These are phyloP conservation scores for Penicillium subrubescens DNA, from an alignment of 495 filamentous ascomycete genomes.

Conservation along the genomic window DNA sequence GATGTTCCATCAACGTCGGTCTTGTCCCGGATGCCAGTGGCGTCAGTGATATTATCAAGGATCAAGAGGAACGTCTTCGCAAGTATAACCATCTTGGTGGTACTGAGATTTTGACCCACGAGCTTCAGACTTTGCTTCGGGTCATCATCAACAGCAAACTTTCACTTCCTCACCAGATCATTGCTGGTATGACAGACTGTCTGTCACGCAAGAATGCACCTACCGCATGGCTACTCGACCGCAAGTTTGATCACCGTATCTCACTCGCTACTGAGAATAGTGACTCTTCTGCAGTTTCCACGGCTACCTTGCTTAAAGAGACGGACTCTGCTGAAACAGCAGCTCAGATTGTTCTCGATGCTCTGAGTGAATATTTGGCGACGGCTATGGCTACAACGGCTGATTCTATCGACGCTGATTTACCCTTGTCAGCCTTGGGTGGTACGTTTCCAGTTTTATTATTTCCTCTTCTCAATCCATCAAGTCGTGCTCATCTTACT, in stretches of 20 bases:
- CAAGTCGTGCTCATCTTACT: neutral
- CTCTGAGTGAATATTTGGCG: constrained; percentile 27
- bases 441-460: constrained; percentile 12
- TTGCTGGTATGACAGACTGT: constrained; percentile 29
- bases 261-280: constrained; percentile 8
- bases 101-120: constrained; percentile 25
- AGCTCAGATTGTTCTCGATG: constrained; percentile 17
- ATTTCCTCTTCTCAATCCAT: neutral
- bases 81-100: constrained; percentile 29
- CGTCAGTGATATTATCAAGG: constrained; percentile 25
- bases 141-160: constrained; percentile 25
- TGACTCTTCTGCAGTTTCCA: constrained; percentile 6
- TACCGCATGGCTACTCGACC: constrained; percentile 23
- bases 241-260: constrained; percentile 31
- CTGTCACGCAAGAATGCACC: constrained; percentile 21
- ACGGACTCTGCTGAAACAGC: constrained; percentile 16
- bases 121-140: constrained; percentile 25
- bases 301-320: constrained; percentile 19
- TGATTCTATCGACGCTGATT: constrained; percentile 28
- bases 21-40: constrained; percentile 34
- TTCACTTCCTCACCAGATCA: constrained; percentile 23
- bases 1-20: constrained; percentile 34
- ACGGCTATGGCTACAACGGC: constrained; percentile 27
- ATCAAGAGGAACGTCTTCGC: constrained; percentile 23
- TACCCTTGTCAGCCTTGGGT: constrained; percentile 30